These are phyloP conservation scores for Monoraphidium neglectum DNA, from an alignment of 139 green algal genomes.

Conservation along the genomic window DNA sequence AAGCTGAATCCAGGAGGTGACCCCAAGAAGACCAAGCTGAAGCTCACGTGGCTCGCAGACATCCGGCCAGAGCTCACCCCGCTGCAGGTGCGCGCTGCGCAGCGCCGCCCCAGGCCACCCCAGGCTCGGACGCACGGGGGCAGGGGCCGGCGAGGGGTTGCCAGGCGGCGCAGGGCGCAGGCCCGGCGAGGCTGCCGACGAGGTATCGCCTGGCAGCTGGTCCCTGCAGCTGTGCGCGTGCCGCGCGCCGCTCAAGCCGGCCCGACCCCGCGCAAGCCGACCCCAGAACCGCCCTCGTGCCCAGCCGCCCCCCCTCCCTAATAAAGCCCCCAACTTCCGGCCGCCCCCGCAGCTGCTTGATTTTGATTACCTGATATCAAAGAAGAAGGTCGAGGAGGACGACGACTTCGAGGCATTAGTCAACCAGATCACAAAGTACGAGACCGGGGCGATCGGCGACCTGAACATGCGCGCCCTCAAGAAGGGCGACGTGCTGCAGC, in stretches of 20 bases:
- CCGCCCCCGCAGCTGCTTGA: conserved; percentile 79
- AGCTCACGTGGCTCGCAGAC: conserved; percentile 95
- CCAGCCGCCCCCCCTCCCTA: no score
- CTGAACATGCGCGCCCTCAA: conserved; percentile 91
- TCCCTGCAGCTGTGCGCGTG: no score
- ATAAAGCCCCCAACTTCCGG: no score
- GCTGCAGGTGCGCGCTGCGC: conserved; percentile 28
- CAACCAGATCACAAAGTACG: conserved; percentile 59
- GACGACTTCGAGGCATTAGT: conserved; percentile 86
- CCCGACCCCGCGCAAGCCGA: no score
- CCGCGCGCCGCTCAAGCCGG: no score
- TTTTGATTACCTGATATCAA: conserved; percentile 96
- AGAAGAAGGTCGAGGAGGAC: conserved; percentile 94
- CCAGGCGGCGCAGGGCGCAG: no score
- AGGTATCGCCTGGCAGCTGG: no score
- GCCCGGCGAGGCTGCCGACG: no score
- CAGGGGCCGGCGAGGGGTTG: no score
- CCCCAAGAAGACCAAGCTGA: conserved; percentile 96
- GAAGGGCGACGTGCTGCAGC: conserved; percentile 95
- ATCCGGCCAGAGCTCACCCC: conserved; percentile 36
- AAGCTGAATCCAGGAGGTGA: conserved; percentile 88
- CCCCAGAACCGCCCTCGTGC: not conserved
- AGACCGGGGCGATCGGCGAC: conserved; percentile 77
- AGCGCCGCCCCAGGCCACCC: no score
- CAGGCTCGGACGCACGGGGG: no score